Conservation (phyloP, 2,329 filamentous ascomycete genomes). For the Rugonectria rugulosa region DNA sequence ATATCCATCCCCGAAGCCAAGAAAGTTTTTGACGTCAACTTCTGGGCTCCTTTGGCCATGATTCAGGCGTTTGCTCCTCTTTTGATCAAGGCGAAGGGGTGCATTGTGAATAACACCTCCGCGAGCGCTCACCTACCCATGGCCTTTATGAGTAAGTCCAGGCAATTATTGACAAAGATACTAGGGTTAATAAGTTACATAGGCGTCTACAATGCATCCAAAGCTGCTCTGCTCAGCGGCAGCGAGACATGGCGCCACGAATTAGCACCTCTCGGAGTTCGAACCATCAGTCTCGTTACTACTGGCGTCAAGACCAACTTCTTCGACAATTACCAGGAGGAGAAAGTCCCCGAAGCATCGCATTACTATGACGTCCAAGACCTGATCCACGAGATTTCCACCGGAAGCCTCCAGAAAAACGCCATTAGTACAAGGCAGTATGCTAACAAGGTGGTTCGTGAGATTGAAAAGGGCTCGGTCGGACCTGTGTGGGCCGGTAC, state of each 20-base stretch:
- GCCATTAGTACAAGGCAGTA: constrained; percentile 20
- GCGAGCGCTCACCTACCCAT: constrained; percentile 3
- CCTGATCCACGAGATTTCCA: constrained; percentile 14
- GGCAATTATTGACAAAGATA: not conserved
- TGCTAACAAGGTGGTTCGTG: constrained; percentile 22
- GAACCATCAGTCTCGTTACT: constrained; percentile 34
- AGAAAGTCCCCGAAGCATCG: constrained; percentile 27
- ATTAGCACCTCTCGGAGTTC: constrained; percentile 38
- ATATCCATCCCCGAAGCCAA: constrained; percentile 25
- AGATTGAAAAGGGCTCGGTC: constrained; percentile 28
- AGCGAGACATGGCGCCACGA: constrained; percentile 37
- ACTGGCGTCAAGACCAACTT: constrained; percentile 28
- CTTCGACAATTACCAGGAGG: constrained; percentile 8
- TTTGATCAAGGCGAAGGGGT: constrained; percentile 39
- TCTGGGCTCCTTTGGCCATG: constrained; percentile 47
- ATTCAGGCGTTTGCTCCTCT: constrained; percentile 47
- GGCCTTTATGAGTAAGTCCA: constrained; percentile 6
- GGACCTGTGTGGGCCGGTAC: constrained; percentile 32
- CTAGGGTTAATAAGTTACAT: not conserved
- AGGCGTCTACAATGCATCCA: constrained; percentile 38
- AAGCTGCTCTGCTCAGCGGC: constrained; percentile 30
- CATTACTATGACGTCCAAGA: constrained; percentile 25
- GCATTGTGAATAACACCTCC: constrained; percentile 33
- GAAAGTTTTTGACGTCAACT: constrained; percentile 46
- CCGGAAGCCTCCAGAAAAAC: constrained; percentile 20